Conservation (phyloP, 2,329 filamentous ascomycete genomes). For the Myriosclerotinia scirpicola region DNA sequence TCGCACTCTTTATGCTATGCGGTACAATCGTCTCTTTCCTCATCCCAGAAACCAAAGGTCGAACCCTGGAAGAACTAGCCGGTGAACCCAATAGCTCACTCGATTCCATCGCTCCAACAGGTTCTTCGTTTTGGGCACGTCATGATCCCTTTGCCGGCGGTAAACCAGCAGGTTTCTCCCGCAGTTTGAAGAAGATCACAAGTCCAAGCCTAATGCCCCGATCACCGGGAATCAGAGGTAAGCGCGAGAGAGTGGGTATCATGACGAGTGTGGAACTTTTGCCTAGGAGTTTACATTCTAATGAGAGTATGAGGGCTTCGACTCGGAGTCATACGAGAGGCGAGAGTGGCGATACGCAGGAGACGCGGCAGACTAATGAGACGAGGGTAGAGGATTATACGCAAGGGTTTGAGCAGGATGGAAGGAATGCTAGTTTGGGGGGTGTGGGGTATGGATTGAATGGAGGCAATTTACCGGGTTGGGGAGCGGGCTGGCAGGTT, state of each 20-base stretch:
- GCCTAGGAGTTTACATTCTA: conserved; percentile 18
- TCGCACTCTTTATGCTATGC: conserved; percentile 76
- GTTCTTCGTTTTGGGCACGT: conserved; percentile 4
- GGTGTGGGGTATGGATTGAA: conserved; percentile 25
- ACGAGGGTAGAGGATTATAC: conserved; percentile 24
- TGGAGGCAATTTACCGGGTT: conserved; percentile 30
- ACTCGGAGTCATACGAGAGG: neutral
- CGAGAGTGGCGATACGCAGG: conserved; percentile 20
- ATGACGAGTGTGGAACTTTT: conserved; percentile 35
- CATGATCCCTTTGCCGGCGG: conserved; percentile 33
- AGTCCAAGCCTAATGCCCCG: conserved; percentile 21
- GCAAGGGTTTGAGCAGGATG: conserved; percentile 11
- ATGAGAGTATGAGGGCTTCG: neutral
- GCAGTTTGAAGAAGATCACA: conserved; percentile 2
- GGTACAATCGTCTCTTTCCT: conserved; percentile 68
- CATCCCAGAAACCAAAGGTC: conserved; percentile 75
- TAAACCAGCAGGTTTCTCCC: conserved; percentile 32
- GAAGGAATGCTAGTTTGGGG: conserved; percentile 24
- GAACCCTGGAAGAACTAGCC: conserved; percentile 69
- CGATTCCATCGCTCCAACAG: conserved; percentile 18
- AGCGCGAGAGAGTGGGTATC: conserved; percentile 33
- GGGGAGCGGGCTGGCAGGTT: conserved; percentile 37
- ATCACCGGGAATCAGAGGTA: conserved; percentile 31
- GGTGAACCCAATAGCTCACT: conserved; percentile 49
- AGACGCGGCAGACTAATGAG: conserved; percentile 22